These are phyloP conservation scores for Phytophthora pseudosyringae DNA, from an alignment of 352 stramenopile species.

Conservation along the genomic window DNA sequence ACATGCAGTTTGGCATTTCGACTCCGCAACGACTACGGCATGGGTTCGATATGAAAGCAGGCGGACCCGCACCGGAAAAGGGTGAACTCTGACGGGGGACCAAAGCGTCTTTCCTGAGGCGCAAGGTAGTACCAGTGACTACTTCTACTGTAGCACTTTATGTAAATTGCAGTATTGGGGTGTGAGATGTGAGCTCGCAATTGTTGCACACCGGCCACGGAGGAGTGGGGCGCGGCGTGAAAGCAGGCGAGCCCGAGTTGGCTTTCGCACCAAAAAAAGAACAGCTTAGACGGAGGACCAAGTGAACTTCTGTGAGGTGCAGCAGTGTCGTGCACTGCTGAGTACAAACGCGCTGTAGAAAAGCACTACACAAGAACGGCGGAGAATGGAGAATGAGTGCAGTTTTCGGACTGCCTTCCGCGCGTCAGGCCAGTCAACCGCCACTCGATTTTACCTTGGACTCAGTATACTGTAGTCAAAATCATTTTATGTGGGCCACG, in stretches of 20 bases:
- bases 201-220: constrained; percentile 68
- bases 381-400: constrained; percentile 10
- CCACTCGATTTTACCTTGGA: constrained; percentile 12
- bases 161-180: not conserved
- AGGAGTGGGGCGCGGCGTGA: constrained; percentile 52
- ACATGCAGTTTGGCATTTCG: constrained; percentile 24
- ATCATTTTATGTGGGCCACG: constrained; percentile 5
- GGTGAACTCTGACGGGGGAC: no score
- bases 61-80: constrained; percentile 2
- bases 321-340: constrained; percentile 4
- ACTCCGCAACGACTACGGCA: constrained; percentile 43
- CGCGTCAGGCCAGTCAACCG: constrained; percentile 14
- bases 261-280: constrained; percentile 60
- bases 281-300: constrained; percentile 37
- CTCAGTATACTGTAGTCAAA: not conserved
- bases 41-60: constrained; percentile 55
- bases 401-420: not conserved
- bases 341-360: not conserved
- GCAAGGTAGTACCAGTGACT: constrained; percentile 3
- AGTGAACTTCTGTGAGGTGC: constrained; percentile 69
- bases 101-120: constrained; percentile 43
- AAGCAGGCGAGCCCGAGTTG: constrained; percentile 60
- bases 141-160: not conserved
- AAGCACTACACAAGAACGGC: not conserved
- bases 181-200: constrained; percentile 55